Base-by-base conservation (phyloP, 2,329 filamentous ascomycete genomes). In the Arthroderma sp. region DNA sequence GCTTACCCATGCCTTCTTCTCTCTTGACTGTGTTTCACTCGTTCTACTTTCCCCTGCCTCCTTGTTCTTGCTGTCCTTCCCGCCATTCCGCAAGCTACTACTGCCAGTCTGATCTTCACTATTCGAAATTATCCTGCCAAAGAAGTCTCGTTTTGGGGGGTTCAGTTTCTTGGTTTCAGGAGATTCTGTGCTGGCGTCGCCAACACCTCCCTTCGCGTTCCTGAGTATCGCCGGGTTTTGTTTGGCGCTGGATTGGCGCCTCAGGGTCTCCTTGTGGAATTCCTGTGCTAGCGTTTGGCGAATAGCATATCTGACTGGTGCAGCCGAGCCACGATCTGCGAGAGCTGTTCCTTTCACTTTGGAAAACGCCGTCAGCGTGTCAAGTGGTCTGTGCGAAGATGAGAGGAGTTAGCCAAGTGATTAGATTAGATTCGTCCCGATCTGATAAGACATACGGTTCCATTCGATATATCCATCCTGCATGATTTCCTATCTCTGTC, bases 281-380 rank as follows among this genome's bases (percentile, higher is more conserved):
- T 96, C 89, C 60, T 91, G 86, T 57, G 94, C 87, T 1, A 98
- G 73, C 6, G 95, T 88, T 61, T 95, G 89, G 22, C 91, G 80
- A 4, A 98, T 82, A 1, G 89, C 89, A 58, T 86, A 98, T n/a
- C 91, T 78, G 0, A 86, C 86, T 0, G 85, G 86, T 1, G 78
- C 79, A 6, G 77, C 75, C 2, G 76, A 74, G 10, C 75, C 66
- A 2, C 70, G 55, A 3, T 72, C 58, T 2, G 59, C 66, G 3
- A 77, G 68, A 2, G 72, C 50, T n/a, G 52, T 56, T 15, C 56
- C 55, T 46, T 58, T 59, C 5, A 50, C 52, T 48, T 65, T 66
- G 6, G 62, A 61, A 54, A 85, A 96, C 0, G 75, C 74, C 1
- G 82, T 73, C 0, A 96, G 72, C 6, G 75, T 71, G 62, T 98